Evolutionary conservation across 345 rosid genomes (phyloP).

Genomic region (Citrus cavaleriei): DNA sequence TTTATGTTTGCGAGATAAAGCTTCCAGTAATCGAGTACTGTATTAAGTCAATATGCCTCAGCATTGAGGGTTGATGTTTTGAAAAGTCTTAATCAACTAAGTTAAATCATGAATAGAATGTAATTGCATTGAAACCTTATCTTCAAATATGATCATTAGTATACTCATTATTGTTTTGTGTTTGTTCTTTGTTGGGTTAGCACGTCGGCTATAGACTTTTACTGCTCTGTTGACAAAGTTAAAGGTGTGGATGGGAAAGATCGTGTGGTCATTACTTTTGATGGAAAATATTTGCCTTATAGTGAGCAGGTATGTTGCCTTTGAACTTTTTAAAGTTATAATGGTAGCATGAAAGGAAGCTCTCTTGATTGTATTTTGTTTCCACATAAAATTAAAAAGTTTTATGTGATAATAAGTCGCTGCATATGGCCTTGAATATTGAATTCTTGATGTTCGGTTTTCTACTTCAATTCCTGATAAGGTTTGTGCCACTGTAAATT

Average conservation of each 20-base stretch:
- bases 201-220: conserved; percentile 94
- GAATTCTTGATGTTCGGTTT: not conserved
- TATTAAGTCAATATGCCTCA: not conserved
- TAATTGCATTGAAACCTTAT: not conserved
- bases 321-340: not conserved
- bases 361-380: not conserved
- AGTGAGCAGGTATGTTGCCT: conserved; percentile 68
- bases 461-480: not conserved
- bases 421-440: too few species aligned
- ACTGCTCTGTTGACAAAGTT: conserved; percentile 89
- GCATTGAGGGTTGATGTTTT: not conserved
- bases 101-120: not conserved
- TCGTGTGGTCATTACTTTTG: conserved; percentile 75
- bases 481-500: not conserved
- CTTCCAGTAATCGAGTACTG: not conserved
- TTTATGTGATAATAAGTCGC: not conserved
- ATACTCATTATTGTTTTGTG: not conserved
- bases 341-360: not conserved
- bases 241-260: conserved; percentile 83
- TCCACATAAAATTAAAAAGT: not conserved
- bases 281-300: conserved; percentile 80
- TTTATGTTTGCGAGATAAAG: not conserved
- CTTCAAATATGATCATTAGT: not conserved
- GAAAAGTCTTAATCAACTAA: not conserved
- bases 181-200: conserved; percentile 30